A percentile compares a stretch with the other conserved stretches of the same genome.
Conservation (phyloP, 345 rosid species). For the Xanthoceras sorbifolium region DNA sequence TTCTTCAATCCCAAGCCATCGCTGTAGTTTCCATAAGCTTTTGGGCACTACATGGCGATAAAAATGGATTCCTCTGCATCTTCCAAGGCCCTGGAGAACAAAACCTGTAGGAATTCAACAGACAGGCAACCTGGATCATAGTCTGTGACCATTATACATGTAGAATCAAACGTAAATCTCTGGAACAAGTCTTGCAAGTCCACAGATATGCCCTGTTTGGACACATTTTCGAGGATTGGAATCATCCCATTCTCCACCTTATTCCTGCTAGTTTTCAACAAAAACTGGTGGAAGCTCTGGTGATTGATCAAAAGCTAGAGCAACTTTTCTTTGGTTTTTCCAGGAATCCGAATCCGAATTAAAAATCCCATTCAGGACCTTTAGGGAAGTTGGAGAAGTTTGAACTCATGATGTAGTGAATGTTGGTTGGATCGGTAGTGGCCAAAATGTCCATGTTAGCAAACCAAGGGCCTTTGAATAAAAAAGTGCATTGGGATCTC, state of each 20-base stretch:
- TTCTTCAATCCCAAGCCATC: constrained; percentile 32
- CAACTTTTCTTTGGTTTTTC: constrained; percentile 36
- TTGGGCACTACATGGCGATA: constrained; percentile 30
- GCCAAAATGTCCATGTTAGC: constrained; percentile 32
- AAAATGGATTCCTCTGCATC: constrained; percentile 36
- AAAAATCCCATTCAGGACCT: constrained; percentile 49
- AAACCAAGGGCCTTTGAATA: constrained; percentile 44
- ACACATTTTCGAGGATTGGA: too few species aligned
- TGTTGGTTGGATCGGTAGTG: constrained; percentile 58
- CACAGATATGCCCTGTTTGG: too few species aligned
- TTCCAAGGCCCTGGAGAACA: constrained; percentile 41
- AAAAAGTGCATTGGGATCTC: constrained; percentile 26
- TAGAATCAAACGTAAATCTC: constrained; percentile 50
- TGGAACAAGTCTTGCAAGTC: too few species aligned
- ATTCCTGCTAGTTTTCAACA: too few species aligned
- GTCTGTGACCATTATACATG: constrained; percentile 42
- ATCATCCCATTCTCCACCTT: too few species aligned
- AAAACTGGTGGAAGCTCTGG: too few species aligned
- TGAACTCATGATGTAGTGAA: constrained; percentile 54
- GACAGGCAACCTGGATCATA: constrained; percentile 48
- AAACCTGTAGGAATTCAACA: constrained; percentile 33
- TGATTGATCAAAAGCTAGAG: constrained; percentile 27
- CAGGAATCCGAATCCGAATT: constrained; percentile 41
- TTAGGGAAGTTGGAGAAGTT: constrained; percentile 66
- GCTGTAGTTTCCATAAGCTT: constrained; percentile 39